Base-by-base conservation (phyloP, 2,329 filamentous ascomycete species). In the Malbranchea cinnamomea region DNA sequence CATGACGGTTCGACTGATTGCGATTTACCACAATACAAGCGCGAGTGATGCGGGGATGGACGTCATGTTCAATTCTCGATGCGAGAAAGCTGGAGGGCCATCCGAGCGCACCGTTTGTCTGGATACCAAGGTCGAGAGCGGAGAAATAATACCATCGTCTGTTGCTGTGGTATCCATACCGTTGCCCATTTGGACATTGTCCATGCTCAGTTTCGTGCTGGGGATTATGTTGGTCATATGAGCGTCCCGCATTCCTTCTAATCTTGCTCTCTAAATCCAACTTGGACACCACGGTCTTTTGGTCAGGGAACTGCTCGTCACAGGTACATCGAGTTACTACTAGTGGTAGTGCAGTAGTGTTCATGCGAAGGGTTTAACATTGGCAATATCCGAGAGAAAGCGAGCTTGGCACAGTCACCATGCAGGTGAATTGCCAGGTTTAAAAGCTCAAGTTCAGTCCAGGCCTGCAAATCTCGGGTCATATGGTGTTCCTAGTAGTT, bases 11-110 rank as follows among this genome's bases (percentile, higher is more conserved):
- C 41, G 37, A 23, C 36, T 30, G 18, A 41, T 49, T 16, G 31
- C 34, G 12, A 42, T 47, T 13, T 48, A 44, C 32, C 46, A 42
- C 37, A 49, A 48, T 33, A 44, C 41, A 10, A 41, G 36, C 4
- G 30, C 31, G 10, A 42, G 38, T 32, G 37, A 42, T 10, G 22
- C 20, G n/a, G 40, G 36, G 6, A 12, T 29, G 10, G 38, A 42
- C 16, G 17, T 23, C 2, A 29, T 11, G 21, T 42, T 41, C 24
- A 35, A 37, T 22, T 14, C 17, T 19, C 31, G 35, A 7, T 46
- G 43, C 26, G 28, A 34, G 23, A 38, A 31, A 16, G 43, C 42
- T 14, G 43, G 43, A 6, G 43, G 43, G 4, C 42, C 37, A 12
- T 43, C 40, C 15, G 29, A 36, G n/a, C 21, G 32, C 14, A 46